A percentile compares a stretch with the other conserved stretches of the same genome.
Evolutionary conservation across 2,329 filamentous ascomycete species (phyloP).

Genomic region (Fusarium irregulare): DNA sequence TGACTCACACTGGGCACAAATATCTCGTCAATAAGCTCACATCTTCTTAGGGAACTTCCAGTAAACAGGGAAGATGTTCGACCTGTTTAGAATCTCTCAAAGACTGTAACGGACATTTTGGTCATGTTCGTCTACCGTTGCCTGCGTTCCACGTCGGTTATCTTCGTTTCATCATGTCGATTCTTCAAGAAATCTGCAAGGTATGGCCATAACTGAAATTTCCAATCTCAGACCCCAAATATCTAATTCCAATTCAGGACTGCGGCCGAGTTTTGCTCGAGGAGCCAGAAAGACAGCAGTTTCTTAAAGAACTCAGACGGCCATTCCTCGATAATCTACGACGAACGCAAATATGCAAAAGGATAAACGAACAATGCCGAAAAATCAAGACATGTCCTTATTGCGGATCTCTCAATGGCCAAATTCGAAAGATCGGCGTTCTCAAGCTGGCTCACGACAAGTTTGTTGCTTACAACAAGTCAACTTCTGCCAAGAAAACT

Average conservation of each 20-base stretch:
- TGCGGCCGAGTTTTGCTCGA: slow-evolving; percentile 87
- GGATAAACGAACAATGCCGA: slow-evolving; percentile 87
- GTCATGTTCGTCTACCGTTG: slow-evolving; percentile 88
- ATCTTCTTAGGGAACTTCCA: slow-evolving; percentile 76
- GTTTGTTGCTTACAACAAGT: slow-evolving; percentile 88
- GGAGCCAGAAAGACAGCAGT: slow-evolving; percentile 80
- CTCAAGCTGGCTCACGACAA: slow-evolving; percentile 96
- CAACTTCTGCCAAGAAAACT: slow-evolving; percentile 85
- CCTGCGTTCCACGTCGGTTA: slow-evolving; percentile 97
- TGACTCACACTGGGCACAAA: background rate
- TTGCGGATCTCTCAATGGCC: slow-evolving; percentile 86
- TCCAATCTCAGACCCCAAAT: background rate
- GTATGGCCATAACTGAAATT: slow-evolving; percentile 44
- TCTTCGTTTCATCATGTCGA: slow-evolving; percentile 89
- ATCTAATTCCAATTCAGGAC: slow-evolving; percentile 59
- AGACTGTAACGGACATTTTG: slow-evolving; percentile 94
- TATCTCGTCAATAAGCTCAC: background rate
- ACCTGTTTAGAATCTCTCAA: slow-evolving; percentile 87
- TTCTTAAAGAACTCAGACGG: slow-evolving; percentile 81
- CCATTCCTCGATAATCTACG: slow-evolving; percentile 89
- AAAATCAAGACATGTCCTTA: slow-evolving; percentile 86
- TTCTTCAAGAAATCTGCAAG: slow-evolving; percentile 96
- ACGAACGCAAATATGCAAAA: slow-evolving; percentile 85
- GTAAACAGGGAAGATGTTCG: slow-evolving; percentile 80
- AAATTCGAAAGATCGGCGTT: slow-evolving; percentile 91